Evolutionary conservation across 2,329 filamentous ascomycete genomes (phyloP).

Genomic region (Escovopsis weberi): DNA sequence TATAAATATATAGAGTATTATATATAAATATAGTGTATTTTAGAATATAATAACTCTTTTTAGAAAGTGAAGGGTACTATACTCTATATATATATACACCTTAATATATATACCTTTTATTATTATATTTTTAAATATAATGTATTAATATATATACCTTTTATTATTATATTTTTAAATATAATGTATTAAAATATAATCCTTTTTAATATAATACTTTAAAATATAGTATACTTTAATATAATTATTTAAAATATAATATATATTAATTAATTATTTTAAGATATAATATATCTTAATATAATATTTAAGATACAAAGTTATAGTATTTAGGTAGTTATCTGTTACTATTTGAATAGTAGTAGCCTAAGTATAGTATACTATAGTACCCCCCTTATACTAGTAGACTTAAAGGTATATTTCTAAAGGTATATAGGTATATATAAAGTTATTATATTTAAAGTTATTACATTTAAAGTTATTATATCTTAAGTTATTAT

Average conservation of each 20-base stretch:
- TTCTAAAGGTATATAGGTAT: too few species aligned
- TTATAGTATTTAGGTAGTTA: neutral
- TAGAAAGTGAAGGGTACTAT: too few species aligned
- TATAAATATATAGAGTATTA: neutral
- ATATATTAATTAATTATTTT: neutral
- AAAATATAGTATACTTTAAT: neutral
- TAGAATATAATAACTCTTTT: neutral
- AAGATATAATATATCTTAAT: neutral
- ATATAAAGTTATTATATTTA: too few species aligned
- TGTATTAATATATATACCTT: neutral
- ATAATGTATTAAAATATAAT: conserved; percentile 1
- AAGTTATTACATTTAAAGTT: too few species aligned
- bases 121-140: neutral
- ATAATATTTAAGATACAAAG: neutral
- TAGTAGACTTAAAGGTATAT: too few species aligned
- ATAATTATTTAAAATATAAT: neutral
- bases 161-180: neutral
- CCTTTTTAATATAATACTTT: neutral
- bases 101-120: neutral
- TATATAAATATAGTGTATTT: neutral
- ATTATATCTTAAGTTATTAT: too few species aligned
- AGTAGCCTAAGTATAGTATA: too few species aligned
- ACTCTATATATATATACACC: too few species aligned
- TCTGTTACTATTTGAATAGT: too few species aligned
- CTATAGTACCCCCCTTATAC: too few species aligned